A percentile compares a stretch with the other conserved stretches of the same genome.
Conservation (phyloP, 495 filamentous ascomycete species). For the Cryomyces minteri region DNA sequence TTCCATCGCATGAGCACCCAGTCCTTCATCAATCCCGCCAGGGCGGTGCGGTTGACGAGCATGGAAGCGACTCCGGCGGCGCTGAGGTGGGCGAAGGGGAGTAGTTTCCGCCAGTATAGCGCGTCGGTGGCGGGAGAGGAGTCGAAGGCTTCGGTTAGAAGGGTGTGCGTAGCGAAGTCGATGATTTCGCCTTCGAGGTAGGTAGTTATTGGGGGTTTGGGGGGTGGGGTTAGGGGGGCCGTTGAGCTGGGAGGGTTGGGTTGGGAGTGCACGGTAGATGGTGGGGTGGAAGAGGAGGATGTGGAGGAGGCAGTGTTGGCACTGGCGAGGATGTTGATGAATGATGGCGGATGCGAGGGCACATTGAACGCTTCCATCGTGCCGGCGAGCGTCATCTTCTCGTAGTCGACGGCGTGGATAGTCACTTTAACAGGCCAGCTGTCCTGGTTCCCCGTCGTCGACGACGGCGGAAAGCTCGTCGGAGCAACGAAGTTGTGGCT, state of each 20-base stretch:
- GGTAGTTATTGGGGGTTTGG: constrained; percentile 48
- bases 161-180: constrained; percentile 48
- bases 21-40: constrained; percentile 32
- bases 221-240: constrained; percentile 19
- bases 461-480: constrained; percentile 6
- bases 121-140: constrained; percentile 42
- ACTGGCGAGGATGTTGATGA: constrained; percentile 6
- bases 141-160: constrained; percentile 50
- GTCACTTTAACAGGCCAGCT: constrained; percentile 59
- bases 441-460: constrained; percentile 28
- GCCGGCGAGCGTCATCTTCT: constrained; percentile 44
- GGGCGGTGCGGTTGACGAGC: constrained; percentile 38
- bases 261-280: not conserved
- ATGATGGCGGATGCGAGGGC: constrained; percentile 22
- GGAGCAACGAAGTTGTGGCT: constrained; percentile 9
- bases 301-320: constrained; percentile 6
- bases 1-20: constrained; percentile 73
- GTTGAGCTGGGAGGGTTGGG: not conserved
- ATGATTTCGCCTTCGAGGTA: constrained; percentile 65
- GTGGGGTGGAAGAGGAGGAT: not conserved
- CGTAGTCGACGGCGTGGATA: constrained; percentile 47
- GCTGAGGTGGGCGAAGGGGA: constrained; percentile 38
- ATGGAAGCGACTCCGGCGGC: constrained; percentile 33
- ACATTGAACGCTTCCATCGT: constrained; percentile 70
- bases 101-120: constrained; percentile 52